A percentile compares a stretch with the other conserved stretches of the same genome.
Evolutionary conservation across 345 rosid genomes (phyloP).

Genomic region (Salix udensis): DNA sequence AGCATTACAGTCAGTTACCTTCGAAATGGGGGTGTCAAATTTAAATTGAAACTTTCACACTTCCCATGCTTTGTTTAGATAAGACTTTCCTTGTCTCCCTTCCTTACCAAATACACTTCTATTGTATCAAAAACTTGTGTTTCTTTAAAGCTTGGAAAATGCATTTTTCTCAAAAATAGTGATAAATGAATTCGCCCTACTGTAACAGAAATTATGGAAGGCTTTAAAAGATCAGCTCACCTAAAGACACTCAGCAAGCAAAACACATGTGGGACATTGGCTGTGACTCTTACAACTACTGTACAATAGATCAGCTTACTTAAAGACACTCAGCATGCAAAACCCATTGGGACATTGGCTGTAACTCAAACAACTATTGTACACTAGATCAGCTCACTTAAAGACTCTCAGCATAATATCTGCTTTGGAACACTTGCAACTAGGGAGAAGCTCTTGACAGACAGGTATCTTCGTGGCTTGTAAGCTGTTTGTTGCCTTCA

Average conservation of each 20-base stretch:
- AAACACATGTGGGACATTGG: conserved; percentile 89
- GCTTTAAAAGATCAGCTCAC: conserved; percentile 91
- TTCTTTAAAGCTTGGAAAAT: not conserved
- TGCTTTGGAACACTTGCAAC: conserved; percentile 89
- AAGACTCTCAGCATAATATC: conserved; percentile 69
- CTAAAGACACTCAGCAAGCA: conserved; percentile 86
- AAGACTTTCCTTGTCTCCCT: not conserved
- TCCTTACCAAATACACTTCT: not conserved
- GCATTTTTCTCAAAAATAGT: not conserved
- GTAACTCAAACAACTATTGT: conserved; percentile 77
- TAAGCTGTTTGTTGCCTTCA: not conserved
- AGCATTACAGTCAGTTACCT: not conserved
- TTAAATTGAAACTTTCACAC: not conserved
- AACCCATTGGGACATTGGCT: conserved; percentile 86
- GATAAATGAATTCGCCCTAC: conserved; percentile 55
- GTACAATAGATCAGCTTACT: conserved; percentile 40
- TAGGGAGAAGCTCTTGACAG: conserved; percentile 81
- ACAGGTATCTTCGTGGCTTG: conserved; percentile 46
- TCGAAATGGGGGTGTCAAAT: not conserved
- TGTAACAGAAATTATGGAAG: conserved; percentile 97
- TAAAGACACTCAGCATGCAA: conserved; percentile 72
- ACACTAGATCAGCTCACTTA: conserved; percentile 37
- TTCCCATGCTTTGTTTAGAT: not conserved
- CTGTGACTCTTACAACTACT: conserved; percentile 84
- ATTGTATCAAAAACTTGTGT: not conserved